A percentile compares a stretch with the other conserved stretches of the same genome.
phyloP scores from a whole-genome alignment of 2,329 filamentous ascomycete species.

The Phoma sp. region DNA sequence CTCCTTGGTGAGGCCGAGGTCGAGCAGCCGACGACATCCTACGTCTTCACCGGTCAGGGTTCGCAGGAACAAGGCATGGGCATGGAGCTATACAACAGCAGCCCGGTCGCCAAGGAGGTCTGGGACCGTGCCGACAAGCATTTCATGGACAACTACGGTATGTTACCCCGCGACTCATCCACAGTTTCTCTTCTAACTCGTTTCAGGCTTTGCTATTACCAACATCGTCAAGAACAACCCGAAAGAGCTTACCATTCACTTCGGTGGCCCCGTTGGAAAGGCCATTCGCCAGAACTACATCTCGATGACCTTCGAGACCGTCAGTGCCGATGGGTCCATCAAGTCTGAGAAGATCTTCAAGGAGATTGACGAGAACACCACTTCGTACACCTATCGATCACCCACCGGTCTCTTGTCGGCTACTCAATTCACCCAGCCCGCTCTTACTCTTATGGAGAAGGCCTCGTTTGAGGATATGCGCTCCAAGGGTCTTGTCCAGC shows the following conservation, averaged over 20 bases:
- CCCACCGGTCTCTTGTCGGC: slow-evolving; percentile 93
- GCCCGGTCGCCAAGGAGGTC: slow-evolving; percentile 91
- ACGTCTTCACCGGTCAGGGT: slow-evolving; percentile 97
- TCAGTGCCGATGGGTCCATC: slow-evolving; percentile 86
- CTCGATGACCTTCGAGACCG: slow-evolving; percentile 99
- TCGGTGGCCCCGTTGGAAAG: slow-evolving; percentile 95
- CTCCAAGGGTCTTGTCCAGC: slow-evolving; percentile 91
- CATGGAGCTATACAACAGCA: slow-evolving; percentile 97
- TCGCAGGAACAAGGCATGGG: slow-evolving; percentile 99
- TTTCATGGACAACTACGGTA: slow-evolving; percentile 97
- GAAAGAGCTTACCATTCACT: slow-evolving; percentile 97
- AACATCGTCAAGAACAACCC: slow-evolving; percentile 99
- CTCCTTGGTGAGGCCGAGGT: slow-evolving; percentile 94
- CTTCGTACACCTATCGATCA: slow-evolving; percentile 95
- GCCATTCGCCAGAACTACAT: slow-evolving; percentile 99
- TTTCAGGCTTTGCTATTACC: slow-evolving; percentile 88
- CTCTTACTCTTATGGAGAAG: slow-evolving; percentile 98
- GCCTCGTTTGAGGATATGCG: slow-evolving; percentile 99
- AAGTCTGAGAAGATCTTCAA: slow-evolving; percentile 99
- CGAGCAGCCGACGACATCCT: slow-evolving; percentile 94
- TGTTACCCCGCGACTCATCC: slow-evolving; percentile 12
- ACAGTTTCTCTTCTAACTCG: slow-evolving; percentile 23
- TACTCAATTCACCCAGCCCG: slow-evolving; percentile 98
- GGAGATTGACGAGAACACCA: slow-evolving; percentile 89
- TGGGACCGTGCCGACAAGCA: slow-evolving; percentile 93